Evolutionary conservation across 1,139 yeast genomes (phyloP).

Genomic region (Lodderomyces theae): DNA sequence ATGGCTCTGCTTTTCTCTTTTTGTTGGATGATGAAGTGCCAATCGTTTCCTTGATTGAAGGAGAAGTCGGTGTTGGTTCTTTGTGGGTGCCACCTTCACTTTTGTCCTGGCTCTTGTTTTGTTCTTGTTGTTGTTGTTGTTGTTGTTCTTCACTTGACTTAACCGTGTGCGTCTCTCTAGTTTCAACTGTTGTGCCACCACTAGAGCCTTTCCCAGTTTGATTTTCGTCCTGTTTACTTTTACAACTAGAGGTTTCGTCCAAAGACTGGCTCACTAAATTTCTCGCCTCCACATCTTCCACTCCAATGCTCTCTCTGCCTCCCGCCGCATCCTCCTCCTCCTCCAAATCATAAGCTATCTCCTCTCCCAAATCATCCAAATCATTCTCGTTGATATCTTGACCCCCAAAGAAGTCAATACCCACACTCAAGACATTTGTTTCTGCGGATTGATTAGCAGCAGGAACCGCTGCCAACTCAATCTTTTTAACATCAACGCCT

Average conservation of each 20-base stretch:
- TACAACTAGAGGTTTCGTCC: too few species aligned
- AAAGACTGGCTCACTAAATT: too few species aligned
- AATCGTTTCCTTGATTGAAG: slow-evolving; percentile 7
- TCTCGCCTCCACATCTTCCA: too few species aligned
- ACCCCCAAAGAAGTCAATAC: neutral
- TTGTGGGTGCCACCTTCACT: neutral
- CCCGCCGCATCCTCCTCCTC: slow-evolving; percentile 10
- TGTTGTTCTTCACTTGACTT: too few species aligned
- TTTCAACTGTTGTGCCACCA: too few species aligned
- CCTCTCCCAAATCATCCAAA: slow-evolving; percentile 29
- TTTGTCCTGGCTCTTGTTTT: too few species aligned
- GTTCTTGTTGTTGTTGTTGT: too few species aligned
- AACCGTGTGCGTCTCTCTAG: too few species aligned
- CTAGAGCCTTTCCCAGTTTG: too few species aligned
- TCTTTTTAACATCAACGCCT: slow-evolving; percentile 6
- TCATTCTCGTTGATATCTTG: neutral
- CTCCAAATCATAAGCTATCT: slow-evolving; percentile 13
- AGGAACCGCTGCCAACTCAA: neutral
- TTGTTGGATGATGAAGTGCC: slow-evolving; percentile 2
- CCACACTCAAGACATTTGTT: slow-evolving; percentile 3
- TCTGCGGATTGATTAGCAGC: neutral
- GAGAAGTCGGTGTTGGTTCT: slow-evolving; percentile 6
- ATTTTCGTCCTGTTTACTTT: neutral
- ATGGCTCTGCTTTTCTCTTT: slow-evolving; percentile 16
- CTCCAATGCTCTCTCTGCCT: slow-evolving; percentile 5